Conservation (phyloP, 169 alveolate genomes). For the Babesia caballi region DNA sequence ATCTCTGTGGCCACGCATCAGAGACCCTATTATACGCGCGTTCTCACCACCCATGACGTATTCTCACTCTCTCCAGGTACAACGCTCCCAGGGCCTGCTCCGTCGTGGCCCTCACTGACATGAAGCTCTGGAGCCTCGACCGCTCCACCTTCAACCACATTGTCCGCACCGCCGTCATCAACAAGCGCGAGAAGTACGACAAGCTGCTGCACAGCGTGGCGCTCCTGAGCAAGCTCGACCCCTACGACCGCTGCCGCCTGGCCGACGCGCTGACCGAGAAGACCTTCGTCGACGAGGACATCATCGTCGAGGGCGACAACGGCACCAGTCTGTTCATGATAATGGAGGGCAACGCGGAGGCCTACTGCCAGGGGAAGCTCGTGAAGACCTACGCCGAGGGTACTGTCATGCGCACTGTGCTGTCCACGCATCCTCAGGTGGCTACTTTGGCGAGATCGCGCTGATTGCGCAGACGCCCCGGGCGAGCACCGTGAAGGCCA, state of each 20-base stretch:
- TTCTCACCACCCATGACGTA: too few relatives aligned
- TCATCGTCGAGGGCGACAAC: constrained; percentile 92
- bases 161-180: constrained; percentile 90
- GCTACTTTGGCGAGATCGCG: constrained; percentile 97
- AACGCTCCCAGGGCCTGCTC: constrained; percentile 96
- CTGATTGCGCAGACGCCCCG: constrained; percentile 90
- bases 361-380: constrained; percentile 84
- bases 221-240: constrained; percentile 85
- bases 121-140: constrained; percentile 89
- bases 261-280: constrained; percentile 90
- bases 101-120: constrained; percentile 86
- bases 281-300: constrained; percentile 81
- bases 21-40: too few relatives aligned
- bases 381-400: constrained; percentile 83
- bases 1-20: too few relatives aligned
- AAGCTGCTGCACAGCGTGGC: constrained; percentile 84
- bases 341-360: constrained; percentile 91
- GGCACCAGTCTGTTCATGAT: constrained; percentile 92
- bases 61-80: constrained; percentile 76
- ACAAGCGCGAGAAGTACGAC: constrained; percentile 90
- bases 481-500: constrained; percentile 92
- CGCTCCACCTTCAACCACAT: constrained; percentile 93
- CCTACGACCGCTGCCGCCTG: constrained; percentile 90
- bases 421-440: constrained; percentile 73
- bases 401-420: neutral